Evolutionary conservation across 169 alveolate species (phyloP), one percentile per base, ranked within the genome.

Genomic region (Ichthyophthirius multifiliis): DNA sequence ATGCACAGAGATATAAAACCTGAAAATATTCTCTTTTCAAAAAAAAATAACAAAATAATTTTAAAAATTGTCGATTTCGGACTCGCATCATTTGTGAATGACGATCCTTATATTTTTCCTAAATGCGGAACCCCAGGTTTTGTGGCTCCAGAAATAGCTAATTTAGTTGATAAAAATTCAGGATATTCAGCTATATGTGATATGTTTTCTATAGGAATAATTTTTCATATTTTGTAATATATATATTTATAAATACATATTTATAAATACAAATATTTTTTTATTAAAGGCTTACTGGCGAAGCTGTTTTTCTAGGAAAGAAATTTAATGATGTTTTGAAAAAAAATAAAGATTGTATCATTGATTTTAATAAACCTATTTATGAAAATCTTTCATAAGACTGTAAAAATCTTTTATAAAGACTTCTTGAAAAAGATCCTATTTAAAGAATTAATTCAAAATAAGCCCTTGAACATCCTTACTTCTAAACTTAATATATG

Each of bases 1-100:
- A 78, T 89, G 44, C 96, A 92, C 77, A 84, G 96, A 18, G 96
- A 92, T 83, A 74, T 92, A 63, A 92, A 92, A 35, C 96, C 96
- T 31, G 95, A 92, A 65, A 92, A 92, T 76, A 73, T 92, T 31
- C 67, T 92, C 20, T 80, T 86, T 18, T 65, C 76, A 83, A 86
- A 76, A 67, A 76, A 79, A 39, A 87, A 86, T n/a, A 87, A 81
- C 46, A 35, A 73, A 12, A 43, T 48, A 44, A 43, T 74, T 39
- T 74, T 90, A 44, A 90, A 90, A 79, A 82, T 90, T 37, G 87
- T 87, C 6, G 95, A 90, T 76, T 90, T 90, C 65, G 95, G 95
- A 5, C 76, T 88, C 9, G 85, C 90, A 23, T 45, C 89, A 4
- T 67, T 39, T 20, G 74, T 74, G 12, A 74, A 82, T 47, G 78